phyloP scores from a whole-genome alignment of 169 alveolate species.

The Cryptosporidium sp. region DNA sequence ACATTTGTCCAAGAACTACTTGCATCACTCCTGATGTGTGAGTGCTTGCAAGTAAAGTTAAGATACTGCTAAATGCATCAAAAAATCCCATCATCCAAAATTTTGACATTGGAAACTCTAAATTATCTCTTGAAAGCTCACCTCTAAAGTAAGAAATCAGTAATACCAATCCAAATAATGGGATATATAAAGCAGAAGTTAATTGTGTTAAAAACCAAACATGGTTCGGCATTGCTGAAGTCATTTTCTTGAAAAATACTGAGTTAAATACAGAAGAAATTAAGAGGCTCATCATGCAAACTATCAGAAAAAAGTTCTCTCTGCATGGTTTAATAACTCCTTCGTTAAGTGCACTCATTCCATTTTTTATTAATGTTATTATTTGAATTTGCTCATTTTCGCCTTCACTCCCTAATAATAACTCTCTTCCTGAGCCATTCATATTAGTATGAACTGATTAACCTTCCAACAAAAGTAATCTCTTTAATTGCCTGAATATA shows the following conservation, averaged over 20 bases:
- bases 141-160: conserved; percentile 28
- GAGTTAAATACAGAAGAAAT: conserved; percentile 64
- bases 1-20: conserved; percentile 77
- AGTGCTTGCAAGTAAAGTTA: conserved; percentile 77
- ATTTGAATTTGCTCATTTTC: neutral
- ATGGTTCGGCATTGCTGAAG: conserved; percentile 80
- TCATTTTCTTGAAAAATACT: conserved; percentile 65
- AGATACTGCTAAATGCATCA: conserved; percentile 75
- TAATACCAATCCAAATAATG: conserved; percentile 73
- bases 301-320: conserved; percentile 13
- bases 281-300: conserved; percentile 42
- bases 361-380: neutral
- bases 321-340: conserved; percentile 40
- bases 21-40: conserved; percentile 80
- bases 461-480: neutral
- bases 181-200: conserved; percentile 68
- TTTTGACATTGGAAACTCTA: conserved; percentile 46
- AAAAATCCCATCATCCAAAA: conserved; percentile 79
- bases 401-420: neutral
- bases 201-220: conserved; percentile 77
- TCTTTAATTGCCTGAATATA: no score
- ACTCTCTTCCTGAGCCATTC: neutral
- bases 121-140: conserved; percentile 70
- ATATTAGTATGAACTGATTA: neutral
- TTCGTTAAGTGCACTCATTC: neutral